phyloP scores from a whole-genome alignment of 306 rosid genomes.

The Prunus fruticosa region DNA sequence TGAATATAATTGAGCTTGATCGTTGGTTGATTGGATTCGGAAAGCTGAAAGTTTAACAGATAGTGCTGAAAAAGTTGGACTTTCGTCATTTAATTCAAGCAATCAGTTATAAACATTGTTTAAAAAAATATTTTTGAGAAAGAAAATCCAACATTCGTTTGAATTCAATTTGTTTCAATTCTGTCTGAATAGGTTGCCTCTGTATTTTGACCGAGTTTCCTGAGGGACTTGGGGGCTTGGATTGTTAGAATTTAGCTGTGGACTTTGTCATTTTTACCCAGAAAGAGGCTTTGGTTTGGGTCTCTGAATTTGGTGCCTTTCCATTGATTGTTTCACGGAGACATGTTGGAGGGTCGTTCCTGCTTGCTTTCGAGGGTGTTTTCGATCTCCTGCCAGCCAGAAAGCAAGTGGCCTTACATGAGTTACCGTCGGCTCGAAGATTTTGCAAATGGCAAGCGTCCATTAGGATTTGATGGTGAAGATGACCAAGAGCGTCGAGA shows the following conservation, averaged over 20 bases:
- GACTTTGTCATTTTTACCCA: slow-evolving; percentile 19
- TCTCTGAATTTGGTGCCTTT: slow-evolving; percentile 13
- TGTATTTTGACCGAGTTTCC: slow-evolving; percentile 31
- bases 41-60: slow-evolving; percentile 24
- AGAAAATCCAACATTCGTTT: slow-evolving; percentile 7
- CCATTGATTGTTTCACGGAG: slow-evolving; percentile 34
- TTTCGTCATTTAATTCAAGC: slow-evolving; percentile 22
- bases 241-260: slow-evolving; percentile 22
- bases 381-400: slow-evolving; percentile 62
- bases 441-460: slow-evolving; percentile 55
- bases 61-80: background rate
- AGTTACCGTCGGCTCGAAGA: slow-evolving; percentile 48
- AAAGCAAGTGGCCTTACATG: slow-evolving; percentile 66
- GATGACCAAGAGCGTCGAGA: slow-evolving; percentile 36
- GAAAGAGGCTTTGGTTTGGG: slow-evolving; percentile 35
- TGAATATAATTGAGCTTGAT: slow-evolving; percentile 17
- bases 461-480: slow-evolving; percentile 37
- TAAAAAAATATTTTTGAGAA: background rate
- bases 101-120: background rate
- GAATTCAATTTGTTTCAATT: slow-evolving; percentile 30
- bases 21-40: slow-evolving; percentile 36
- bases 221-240: slow-evolving; percentile 34
- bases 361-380: slow-evolving; percentile 64
- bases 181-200: slow-evolving; percentile 43
- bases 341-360: slow-evolving; percentile 88